Conservation (phyloP, 2,329 filamentous ascomycete genomes). For the Pseudogymnoascus sp. region DNA sequence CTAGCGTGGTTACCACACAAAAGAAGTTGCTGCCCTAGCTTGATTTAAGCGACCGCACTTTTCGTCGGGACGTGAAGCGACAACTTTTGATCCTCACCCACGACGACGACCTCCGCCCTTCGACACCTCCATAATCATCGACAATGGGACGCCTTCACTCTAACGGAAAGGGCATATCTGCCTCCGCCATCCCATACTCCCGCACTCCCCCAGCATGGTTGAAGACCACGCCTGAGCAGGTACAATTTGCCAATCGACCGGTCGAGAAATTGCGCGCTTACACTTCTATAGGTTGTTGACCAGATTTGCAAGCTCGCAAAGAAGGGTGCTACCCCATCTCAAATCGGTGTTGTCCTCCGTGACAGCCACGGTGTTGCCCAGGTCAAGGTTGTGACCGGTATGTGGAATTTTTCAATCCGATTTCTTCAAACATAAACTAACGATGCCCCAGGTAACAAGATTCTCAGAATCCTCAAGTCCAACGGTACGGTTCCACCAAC, state of each 20-base stretch:
- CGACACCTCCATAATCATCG: slow-evolving; percentile 27
- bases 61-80: slow-evolving; percentile 12
- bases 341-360: slow-evolving; percentile 98
- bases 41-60: slow-evolving; percentile 10
- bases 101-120: slow-evolving; percentile 20
- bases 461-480: slow-evolving; percentile 97
- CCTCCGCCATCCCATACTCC: slow-evolving; percentile 94
- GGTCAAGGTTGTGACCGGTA: slow-evolving; percentile 96
- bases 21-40: slow-evolving; percentile 9
- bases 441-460: slow-evolving; percentile 79
- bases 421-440: slow-evolving; percentile 30
- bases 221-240: slow-evolving; percentile 95
- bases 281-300: slow-evolving; percentile 61
- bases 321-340: slow-evolving; percentile 96
- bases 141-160: slow-evolving; percentile 95
- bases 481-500: slow-evolving; percentile 64
- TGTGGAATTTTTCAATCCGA: slow-evolving; percentile 30
- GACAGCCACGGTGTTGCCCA: slow-evolving; percentile 97
- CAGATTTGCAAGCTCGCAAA: slow-evolving; percentile 98
- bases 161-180: slow-evolving; percentile 98
- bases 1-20: background rate
- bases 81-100: slow-evolving; percentile 19
- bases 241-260: background rate
- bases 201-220: slow-evolving; percentile 89
- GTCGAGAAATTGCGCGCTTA: slow-evolving; percentile 1